Evolutionary conservation across 306 rosid species (phyloP), one percentile per base, ranked within the genome.

Genomic region (Lathyrus oleraceus): DNA sequence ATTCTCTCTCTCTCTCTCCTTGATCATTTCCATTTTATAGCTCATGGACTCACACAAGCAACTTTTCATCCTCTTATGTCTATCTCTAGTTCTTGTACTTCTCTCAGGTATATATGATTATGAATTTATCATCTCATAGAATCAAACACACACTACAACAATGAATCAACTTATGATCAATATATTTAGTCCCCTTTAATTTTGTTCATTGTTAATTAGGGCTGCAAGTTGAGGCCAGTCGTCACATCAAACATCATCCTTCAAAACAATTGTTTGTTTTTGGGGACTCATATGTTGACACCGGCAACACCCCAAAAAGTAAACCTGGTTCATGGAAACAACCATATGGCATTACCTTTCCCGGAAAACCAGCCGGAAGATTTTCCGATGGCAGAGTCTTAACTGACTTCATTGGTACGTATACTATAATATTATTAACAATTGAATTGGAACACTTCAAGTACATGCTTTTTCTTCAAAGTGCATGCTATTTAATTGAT

Each of bases 211-310:
- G 15, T 17, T 16, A 12, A 51, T 10, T 49, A 52, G 47, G 51
- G 20, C 0, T 61, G 54, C 73, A 61, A 56, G 73, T 5, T 21
- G 82, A 77, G 51, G 79, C 61, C 17, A 38, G 45, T 27, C 30
- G 72, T 0, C 16, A 63, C 3, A 15, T 17, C 5, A 39, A 32
- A 4, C 2, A 61, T 10, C 45, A 59, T 30, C 16, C 5, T 5
- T 43, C 65, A 1, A 78, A 51, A 60, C 68, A 27, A 13, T 20
- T 82, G 61, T 77, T 77, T 10, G 67, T 77, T 6, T 77, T 77
- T 15, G 81, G 81, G 0, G 81, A 77, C 77, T 77, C 77, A 0
- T 77, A 70, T 20, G 76, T 19, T 42, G 81, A 77, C 43, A 45
- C 72, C 0, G 81, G 81, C 3, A 77, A 77, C 62, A 21, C 25